Conservation (phyloP, 2,329 filamentous ascomycete genomes). For the Pyrenochaeta sp. region DNA sequence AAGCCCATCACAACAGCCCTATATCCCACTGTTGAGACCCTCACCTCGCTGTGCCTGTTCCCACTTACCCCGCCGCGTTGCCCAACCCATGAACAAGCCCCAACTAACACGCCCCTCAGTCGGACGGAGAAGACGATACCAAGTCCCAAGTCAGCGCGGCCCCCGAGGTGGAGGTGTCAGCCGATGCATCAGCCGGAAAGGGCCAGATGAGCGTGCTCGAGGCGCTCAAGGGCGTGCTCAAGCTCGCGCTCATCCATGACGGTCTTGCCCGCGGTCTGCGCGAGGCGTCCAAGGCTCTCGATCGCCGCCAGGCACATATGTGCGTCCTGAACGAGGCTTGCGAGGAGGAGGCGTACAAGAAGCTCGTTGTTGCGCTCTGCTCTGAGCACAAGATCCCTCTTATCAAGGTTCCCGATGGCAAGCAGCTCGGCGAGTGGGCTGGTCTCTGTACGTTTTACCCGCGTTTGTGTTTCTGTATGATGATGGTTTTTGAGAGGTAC, state of each 20-base stretch:
- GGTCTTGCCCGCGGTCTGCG: conserved; percentile 97
- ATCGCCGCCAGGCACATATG: conserved; percentile 99
- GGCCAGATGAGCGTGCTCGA: conserved; percentile 98
- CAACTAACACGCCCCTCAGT: conserved; percentile 62
- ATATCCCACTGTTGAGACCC: too few relatives aligned
- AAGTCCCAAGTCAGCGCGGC: conserved; percentile 78
- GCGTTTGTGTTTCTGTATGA: neutral
- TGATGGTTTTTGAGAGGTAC: neutral
- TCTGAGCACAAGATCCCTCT: conserved; percentile 99
- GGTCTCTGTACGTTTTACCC: conserved; percentile 90
- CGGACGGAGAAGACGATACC: conserved; percentile 99
- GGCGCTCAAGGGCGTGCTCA: conserved; percentile 97
- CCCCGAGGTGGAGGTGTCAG: conserved; percentile 94
- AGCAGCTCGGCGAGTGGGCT: conserved; percentile 99
- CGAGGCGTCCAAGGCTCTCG: conserved; percentile 97
- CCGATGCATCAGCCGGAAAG: conserved; percentile 79
- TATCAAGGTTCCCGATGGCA: conserved; percentile 99
- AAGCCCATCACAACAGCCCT: conserved; percentile 3
- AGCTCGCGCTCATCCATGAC: conserved; percentile 99
- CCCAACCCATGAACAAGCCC: conserved; percentile 3
- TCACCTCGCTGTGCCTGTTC: too few relatives aligned
- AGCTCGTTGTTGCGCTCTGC: conserved; percentile 98
- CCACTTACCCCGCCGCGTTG: conserved; percentile 8
- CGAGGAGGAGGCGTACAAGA: conserved; percentile 99
- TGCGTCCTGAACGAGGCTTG: conserved; percentile 99